These are phyloP conservation scores for Mortierella sp. DNA, from an alignment of 371 early-diverging fungal genomes.

Conservation along the genomic window DNA sequence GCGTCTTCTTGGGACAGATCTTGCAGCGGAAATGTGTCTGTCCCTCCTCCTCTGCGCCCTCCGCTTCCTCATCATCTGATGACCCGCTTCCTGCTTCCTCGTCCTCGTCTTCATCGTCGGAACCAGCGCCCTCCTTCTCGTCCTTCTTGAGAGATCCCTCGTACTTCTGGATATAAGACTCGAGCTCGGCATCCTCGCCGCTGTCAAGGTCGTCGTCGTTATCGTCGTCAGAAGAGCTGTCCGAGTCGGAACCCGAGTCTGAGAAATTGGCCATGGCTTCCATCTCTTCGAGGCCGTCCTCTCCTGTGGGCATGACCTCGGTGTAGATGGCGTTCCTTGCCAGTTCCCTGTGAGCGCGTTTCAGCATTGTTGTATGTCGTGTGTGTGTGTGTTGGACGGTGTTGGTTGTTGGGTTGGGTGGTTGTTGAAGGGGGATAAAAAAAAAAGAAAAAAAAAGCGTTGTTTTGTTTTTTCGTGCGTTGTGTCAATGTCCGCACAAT, in stretches of 20 bases:
- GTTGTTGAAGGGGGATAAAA: background rate
- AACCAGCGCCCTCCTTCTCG: slow-evolving; percentile 5
- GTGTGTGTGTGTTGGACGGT: background rate
- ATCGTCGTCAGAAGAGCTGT: slow-evolving; percentile 39
- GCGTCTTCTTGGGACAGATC: slow-evolving; percentile 52
- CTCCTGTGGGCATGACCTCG: slow-evolving; percentile 55
- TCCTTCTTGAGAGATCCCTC: slow-evolving; percentile 40
- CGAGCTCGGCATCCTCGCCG: slow-evolving; percentile 54
- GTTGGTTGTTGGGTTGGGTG: slow-evolving; percentile 5
- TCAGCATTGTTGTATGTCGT: slow-evolving; percentile 34
- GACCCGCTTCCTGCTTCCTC: slow-evolving; percentile 22
- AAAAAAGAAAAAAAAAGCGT: slow-evolving; percentile 1
- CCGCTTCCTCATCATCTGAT: slow-evolving; percentile 37
- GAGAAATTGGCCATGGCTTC: slow-evolving; percentile 46
- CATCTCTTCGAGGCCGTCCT: slow-evolving; percentile 34
- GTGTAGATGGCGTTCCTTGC: slow-evolving; percentile 54
- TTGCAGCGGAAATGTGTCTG: slow-evolving; percentile 57
- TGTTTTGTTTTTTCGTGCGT: background rate
- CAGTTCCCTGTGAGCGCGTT: slow-evolving; percentile 46
- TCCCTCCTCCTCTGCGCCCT: slow-evolving; percentile 30
- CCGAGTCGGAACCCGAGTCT: slow-evolving; percentile 55
- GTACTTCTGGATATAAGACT: slow-evolving; percentile 53
- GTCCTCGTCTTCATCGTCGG: slow-evolving; percentile 15
- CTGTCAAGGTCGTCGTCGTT: slow-evolving; percentile 35
- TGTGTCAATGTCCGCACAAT: background rate